Evolutionary conservation across 169 alveolate genomes (phyloP).

Genomic region (Babesia bigemina): DNA sequence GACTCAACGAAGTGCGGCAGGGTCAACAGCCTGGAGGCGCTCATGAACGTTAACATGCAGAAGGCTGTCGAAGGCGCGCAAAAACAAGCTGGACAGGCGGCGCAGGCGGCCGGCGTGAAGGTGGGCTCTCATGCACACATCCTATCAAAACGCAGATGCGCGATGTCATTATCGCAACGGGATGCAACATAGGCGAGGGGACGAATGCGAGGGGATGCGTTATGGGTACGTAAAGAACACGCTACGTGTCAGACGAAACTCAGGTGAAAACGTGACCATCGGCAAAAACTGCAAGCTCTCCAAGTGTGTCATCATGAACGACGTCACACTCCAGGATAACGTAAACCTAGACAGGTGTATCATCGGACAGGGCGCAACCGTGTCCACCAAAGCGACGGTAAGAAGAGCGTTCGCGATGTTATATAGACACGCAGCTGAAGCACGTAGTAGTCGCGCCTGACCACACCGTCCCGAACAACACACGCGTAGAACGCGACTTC

Average conservation of each 20-base stretch:
- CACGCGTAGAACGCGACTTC: constrained; percentile 48
- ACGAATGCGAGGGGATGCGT: constrained; percentile 29
- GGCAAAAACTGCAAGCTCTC: constrained; percentile 55
- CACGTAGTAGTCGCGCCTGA: constrained; percentile 46
- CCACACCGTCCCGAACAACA: constrained; percentile 25
- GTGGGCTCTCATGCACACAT: constrained; percentile 6
- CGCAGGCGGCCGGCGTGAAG: constrained; percentile 13
- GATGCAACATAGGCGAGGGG: constrained; percentile 9
- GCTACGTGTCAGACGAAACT: neutral
- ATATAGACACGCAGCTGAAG: constrained; percentile 33
- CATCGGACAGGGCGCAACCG: constrained; percentile 60
- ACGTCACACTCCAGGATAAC: constrained; percentile 58
- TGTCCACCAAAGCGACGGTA: constrained; percentile 72
- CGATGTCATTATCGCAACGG: neutral
- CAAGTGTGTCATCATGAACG: constrained; percentile 73
- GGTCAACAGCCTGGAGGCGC: constrained; percentile 60
- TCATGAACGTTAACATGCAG: constrained; percentile 49
- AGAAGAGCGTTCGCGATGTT: neutral
- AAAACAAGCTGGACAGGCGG: neutral
- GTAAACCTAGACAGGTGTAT: constrained; percentile 66
- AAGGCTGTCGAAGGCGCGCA: constrained; percentile 3
- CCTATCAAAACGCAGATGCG: constrained; percentile 5
- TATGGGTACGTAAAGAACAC: constrained; percentile 22
- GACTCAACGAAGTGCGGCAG: constrained; percentile 39
- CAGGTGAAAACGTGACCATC: constrained; percentile 70